Percentiles rank a stretch among this genome's conserved stretches.
These are phyloP conservation scores for Claviceps humidiphila DNA, from an alignment of 2,329 filamentous ascomycete species.

Conservation along the genomic window DNA sequence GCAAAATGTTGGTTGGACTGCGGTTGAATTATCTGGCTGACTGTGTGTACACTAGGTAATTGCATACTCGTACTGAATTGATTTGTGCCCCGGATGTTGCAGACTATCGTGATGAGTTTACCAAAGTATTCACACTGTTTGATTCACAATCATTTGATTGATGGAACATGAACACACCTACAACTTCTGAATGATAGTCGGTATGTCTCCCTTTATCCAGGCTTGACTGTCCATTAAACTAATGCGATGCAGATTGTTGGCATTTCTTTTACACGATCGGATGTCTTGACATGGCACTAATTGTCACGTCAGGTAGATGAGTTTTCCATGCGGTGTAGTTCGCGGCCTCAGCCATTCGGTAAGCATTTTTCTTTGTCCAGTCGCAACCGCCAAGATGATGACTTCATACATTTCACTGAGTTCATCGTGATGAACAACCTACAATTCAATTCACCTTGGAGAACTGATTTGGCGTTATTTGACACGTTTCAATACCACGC, in stretches of 20 bases:
- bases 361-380: neutral
- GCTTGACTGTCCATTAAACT: neutral
- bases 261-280: neutral
- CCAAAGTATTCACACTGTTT: slow-evolving; percentile 48
- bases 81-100: neutral
- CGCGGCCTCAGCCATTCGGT: neutral
- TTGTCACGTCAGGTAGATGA: neutral
- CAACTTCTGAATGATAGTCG: slow-evolving; percentile 40
- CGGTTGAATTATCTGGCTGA: slow-evolving; percentile 15
- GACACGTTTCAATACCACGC: neutral
- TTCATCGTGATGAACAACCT: slow-evolving; percentile 40
- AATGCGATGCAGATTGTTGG: neutral
- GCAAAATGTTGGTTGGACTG: slow-evolving; percentile 7
- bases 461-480: slow-evolving; percentile 35
- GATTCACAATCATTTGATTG: slow-evolving; percentile 27
- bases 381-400: slow-evolving; percentile 32
- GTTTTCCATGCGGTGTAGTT: neutral
- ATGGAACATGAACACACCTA: slow-evolving; percentile 38
- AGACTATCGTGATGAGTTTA: slow-evolving; percentile 32
- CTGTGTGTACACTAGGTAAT: slow-evolving; percentile 16
- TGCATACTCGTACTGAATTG: slow-evolving; percentile 9
- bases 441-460: slow-evolving; percentile 41
- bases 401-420: slow-evolving; percentile 35
- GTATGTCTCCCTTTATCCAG: neutral
- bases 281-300: slow-evolving; percentile 3